Conservation (phyloP, 495 filamentous ascomycete species). For the Xeromyces bisporus region DNA sequence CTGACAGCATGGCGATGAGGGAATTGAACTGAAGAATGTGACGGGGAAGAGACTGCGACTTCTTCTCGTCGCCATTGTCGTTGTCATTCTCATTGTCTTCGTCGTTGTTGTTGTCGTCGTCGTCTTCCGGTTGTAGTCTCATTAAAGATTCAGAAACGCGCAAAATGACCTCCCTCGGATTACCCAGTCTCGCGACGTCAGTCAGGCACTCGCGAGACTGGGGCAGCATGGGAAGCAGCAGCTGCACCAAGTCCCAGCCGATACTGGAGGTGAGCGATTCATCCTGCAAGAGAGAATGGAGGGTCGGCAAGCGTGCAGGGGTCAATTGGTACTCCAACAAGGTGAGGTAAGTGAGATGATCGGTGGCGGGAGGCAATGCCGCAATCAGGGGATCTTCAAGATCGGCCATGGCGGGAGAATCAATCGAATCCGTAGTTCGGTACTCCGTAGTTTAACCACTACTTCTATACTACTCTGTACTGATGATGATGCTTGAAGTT, state of each 20-base stretch:
- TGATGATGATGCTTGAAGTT: too few species aligned
- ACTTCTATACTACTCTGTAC: too few species aligned
- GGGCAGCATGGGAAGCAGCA: slow-evolving; percentile 61
- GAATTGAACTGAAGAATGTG: slow-evolving; percentile 48
- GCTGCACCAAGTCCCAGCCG: slow-evolving; percentile 86
- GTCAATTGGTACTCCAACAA: slow-evolving; percentile 74
- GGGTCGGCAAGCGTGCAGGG: slow-evolving; percentile 52
- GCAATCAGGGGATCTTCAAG: slow-evolving; percentile 27
- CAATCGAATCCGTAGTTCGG: too few species aligned
- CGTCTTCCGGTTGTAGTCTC: slow-evolving; percentile 36
- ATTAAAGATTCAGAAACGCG: slow-evolving; percentile 65
- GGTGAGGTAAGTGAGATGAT: slow-evolving; percentile 78
- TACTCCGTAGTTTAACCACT: not conserved
- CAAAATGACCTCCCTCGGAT: slow-evolving; percentile 84
- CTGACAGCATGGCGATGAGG: slow-evolving; percentile 62
- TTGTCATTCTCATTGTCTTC: not conserved
- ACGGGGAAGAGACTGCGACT: slow-evolving; percentile 9
- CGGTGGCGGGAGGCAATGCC: slow-evolving; percentile 50
- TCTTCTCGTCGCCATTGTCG: not conserved
- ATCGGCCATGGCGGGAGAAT: slow-evolving; percentile 9
- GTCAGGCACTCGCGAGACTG: slow-evolving; percentile 59
- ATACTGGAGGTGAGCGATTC: slow-evolving; percentile 72
- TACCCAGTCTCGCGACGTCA: slow-evolving; percentile 64
- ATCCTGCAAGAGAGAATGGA: slow-evolving; percentile 72
- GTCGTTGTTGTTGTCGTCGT: slow-evolving; percentile 21